Base-by-base conservation (phyloP, 805 yeast genomes). In the Candida palmyrensis region DNA sequence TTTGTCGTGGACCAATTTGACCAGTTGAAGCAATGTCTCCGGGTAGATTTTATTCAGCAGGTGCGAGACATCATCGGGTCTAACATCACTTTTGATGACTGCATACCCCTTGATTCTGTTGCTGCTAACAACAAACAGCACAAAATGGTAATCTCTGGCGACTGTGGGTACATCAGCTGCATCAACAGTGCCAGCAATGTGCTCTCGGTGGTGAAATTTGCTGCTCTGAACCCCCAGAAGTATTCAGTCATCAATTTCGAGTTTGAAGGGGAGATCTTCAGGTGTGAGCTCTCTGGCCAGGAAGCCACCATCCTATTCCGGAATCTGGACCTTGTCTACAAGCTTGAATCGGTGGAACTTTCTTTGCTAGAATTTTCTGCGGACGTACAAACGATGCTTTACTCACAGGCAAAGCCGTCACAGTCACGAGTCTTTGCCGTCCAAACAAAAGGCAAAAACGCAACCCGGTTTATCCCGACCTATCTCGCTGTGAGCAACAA, bases 401-500 rank as follows among this genome's bases (percentile, higher is more conserved):
- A 21, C 23, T 9, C 9, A 11, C 10, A 21, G 23, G 9, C 11
- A 11, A 21, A 21, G 10, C 11, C 23, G 11, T 11, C 9, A 11
- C 9, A 21, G 11, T 21, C 23, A 9, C 23, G 23, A 9, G 9
- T 11, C 23, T 21, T 21, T 11, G 9, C 23, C 9, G 10, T 9
- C 11, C n/a, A n/a, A n/a, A n/a, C n/a, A n/a, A 11, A 21, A 9
- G 23, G 23, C 11, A 21, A 11, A 9, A 21, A 21, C 9, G 23
- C 9, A 21, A 11, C 9, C 11, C 10, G 41, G 29, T 2, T 48
- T 50, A 31, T 9, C n/a, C 70, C 73, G 1, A 37, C 43, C 3
- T 46, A 47, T 29, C 24, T 70, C 27, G 45, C 67, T 0, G 39
- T 61, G n/a, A 66, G 57, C 36, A 38, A 53, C 5, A 25, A 32